Base-by-base conservation (phyloP, 352 stramenopile species). In the Pythium rhizo-oryzae region DNA sequence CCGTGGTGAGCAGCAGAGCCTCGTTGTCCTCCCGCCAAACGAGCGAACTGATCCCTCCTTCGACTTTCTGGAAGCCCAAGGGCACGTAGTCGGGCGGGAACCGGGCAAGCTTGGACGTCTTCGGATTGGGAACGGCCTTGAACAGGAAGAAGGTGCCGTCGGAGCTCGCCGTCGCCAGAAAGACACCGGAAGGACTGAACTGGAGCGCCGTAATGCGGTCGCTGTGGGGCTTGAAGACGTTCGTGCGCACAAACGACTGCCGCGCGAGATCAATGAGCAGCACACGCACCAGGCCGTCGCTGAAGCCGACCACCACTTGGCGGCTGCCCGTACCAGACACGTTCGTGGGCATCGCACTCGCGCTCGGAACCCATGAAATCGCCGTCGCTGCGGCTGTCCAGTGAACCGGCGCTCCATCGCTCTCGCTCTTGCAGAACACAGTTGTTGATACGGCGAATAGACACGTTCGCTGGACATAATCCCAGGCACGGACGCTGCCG, bases 111-210 rank as follows among this genome's bases (percentile, higher is more conserved):
- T 87, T 80, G 28, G 77, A 81, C 15, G 67, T 82, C 51, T 84
- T 91, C 25, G 67, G 57, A 52, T 61, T 88, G n/a, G 73, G 71
- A 0, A 84, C 70, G 12, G 87, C 58, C 33, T 77, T 77, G 64
- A 98, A 97, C 30, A 98, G 79, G 62, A 98, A 97, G 44, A 97
- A 69, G 23, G 82, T 97, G 37, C 63, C 64, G 62, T 98, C 94
- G 15, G 73, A 75, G 58, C 85, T 93, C 19, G 72, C 79, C 5
- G 93, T 92, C 9, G 85, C 91, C 52, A 98, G 79, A 44, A 80
- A 80, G 18, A 62, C 56, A 21, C 85, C 87, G 19, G 85, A 82
- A 4, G 82, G 66, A n/a, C 84, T 91, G 70, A 93, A 97, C 4
- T 74, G 58, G 15, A 97, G 58, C 18, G 72, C 80, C 4, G 76